These are phyloP conservation scores for Oryza nivara DNA, from an alignment of 176 grass and related monocot genomes.

Conservation along the genomic window DNA sequence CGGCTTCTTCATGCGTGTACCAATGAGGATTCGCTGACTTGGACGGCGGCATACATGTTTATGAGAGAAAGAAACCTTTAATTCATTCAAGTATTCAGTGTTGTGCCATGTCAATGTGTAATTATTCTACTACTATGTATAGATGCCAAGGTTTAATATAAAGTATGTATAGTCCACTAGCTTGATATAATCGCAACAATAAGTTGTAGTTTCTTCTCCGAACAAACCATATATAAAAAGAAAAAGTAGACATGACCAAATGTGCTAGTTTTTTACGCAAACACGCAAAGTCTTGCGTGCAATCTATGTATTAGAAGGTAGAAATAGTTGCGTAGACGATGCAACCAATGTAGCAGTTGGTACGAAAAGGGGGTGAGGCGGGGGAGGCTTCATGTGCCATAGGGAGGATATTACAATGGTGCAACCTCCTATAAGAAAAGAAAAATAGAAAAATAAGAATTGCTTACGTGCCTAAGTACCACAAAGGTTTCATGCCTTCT, in stretches of 20 bases:
- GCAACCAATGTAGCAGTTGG: not conserved
- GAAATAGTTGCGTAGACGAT: not conserved
- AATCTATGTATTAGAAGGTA: not conserved
- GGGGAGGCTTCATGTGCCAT: not conserved
- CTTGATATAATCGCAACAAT: not conserved
- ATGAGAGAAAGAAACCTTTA: not conserved
- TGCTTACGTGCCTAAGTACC: too few relatives aligned
- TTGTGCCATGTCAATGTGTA: constrained; percentile 3
- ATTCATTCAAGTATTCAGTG: not conserved
- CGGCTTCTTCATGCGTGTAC: not conserved
- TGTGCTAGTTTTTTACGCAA: not conserved
- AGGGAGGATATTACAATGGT: not conserved
- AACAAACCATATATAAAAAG: not conserved
- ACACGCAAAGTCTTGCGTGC: not conserved
- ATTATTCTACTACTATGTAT: not conserved
- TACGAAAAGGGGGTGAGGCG: not conserved
- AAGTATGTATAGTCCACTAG: not conserved
- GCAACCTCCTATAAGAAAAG: not conserved
- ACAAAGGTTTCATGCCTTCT: too few relatives aligned
- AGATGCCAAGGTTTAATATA: not conserved
- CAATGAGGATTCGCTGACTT: constrained; percentile 39
- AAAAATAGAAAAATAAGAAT: not conserved
- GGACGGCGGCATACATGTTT: not conserved
- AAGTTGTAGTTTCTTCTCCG: not conserved
- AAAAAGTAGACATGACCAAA: too few relatives aligned